Conservation (phyloP, 2,329 filamentous ascomycete species). For the Xylaria sp. region DNA sequence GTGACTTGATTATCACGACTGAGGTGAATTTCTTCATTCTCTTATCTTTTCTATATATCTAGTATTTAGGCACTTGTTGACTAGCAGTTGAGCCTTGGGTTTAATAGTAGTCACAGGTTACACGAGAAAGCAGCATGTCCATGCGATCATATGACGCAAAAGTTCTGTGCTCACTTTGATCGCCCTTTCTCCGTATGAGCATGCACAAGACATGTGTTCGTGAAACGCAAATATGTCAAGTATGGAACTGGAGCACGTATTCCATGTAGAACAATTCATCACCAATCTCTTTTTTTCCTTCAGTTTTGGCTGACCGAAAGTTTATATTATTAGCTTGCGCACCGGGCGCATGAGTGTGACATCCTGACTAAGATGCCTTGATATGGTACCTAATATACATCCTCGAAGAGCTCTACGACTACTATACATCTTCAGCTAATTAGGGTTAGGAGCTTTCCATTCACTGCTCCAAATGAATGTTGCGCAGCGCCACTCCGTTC, state of each 20-base stretch:
- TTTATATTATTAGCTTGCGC: background rate
- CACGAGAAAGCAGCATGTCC: background rate
- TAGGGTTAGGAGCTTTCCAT: conserved; percentile 55
- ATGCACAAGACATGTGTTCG: too few relatives aligned
- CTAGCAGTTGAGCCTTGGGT: background rate
- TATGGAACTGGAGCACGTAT: background rate
- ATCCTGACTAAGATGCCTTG: background rate
- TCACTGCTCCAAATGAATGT: conserved; percentile 82
- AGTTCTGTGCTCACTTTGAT: too few relatives aligned
- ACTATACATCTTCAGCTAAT: conserved; percentile 13
- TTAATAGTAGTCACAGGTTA: background rate
- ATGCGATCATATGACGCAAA: too few relatives aligned
- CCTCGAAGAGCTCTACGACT: background rate
- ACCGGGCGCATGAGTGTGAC: background rate
- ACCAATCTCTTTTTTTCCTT: background rate
- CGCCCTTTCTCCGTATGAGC: too few relatives aligned
- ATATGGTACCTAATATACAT: background rate
- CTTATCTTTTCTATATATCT: background rate
- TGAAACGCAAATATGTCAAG: background rate
- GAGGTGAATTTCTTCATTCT: background rate
- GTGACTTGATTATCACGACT: background rate
- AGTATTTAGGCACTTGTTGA: background rate
- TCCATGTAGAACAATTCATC: background rate
- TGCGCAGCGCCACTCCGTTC: conserved; percentile 85
- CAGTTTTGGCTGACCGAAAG: background rate